A percentile compares a stretch with the other conserved stretches of the same genome.
phyloP scores from a whole-genome alignment of 306 rosid genomes.

The Castanea mollissima region DNA sequence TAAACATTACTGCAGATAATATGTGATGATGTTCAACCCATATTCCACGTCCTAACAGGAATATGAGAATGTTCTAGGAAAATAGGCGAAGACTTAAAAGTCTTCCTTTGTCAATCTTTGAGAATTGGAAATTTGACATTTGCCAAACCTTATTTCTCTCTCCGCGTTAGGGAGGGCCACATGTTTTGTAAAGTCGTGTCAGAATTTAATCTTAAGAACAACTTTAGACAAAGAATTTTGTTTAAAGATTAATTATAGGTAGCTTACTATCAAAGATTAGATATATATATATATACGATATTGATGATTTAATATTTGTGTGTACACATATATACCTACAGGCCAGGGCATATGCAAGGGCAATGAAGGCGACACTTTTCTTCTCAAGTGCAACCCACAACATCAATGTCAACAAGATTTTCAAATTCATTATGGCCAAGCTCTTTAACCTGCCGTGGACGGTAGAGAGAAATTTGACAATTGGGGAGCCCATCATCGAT shows the following conservation, averaged over 20 bases:
- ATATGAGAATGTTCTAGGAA: neutral
- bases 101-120: conserved; percentile 6
- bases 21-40: neutral
- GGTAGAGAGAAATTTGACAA: conserved; percentile 68
- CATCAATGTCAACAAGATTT: conserved; percentile 93
- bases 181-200: conserved; percentile 21
- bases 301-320: too few species aligned
- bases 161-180: conserved; percentile 37
- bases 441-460: conserved; percentile 91
- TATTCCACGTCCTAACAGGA: conserved; percentile 4
- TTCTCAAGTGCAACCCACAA: conserved; percentile 95
- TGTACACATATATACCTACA: neutral
- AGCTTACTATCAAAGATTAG: neutral
- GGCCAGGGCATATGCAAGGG: conserved; percentile 95
- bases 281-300: too few species aligned
- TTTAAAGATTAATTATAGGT: neutral
- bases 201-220: neutral
- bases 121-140: conserved; percentile 15
- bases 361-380: conserved; percentile 83
- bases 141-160: conserved; percentile 18
- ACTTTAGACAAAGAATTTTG: neutral
- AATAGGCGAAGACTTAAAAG: neutral
- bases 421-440: conserved; percentile 88
- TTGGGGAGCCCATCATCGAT: conserved; percentile 94
- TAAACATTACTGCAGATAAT: neutral